Percentiles rank a stretch among this genome's conserved stretches.
Conservation (phyloP, 2,329 filamentous ascomycete species). For the Ascosphaera pollenicola region DNA sequence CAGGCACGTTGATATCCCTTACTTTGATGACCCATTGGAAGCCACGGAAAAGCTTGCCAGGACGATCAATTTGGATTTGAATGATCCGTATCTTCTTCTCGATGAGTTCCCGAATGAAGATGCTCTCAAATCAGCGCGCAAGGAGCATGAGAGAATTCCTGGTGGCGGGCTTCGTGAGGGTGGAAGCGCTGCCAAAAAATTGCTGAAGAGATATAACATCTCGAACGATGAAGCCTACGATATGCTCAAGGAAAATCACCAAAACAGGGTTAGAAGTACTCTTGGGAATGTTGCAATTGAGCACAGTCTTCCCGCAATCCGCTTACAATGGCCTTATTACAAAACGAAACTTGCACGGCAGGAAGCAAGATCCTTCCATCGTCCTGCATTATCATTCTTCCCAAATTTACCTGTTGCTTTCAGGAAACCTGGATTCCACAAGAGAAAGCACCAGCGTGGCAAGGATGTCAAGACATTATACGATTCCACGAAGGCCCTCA, state of each 20-base stretch:
- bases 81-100: slow-evolving; percentile 68
- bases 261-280: slow-evolving; percentile 84
- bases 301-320: slow-evolving; percentile 77
- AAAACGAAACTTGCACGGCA: slow-evolving; percentile 55
- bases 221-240: slow-evolving; percentile 95
- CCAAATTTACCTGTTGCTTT: slow-evolving; percentile 50
- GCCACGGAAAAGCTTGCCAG: slow-evolving; percentile 52
- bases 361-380: slow-evolving; percentile 63
- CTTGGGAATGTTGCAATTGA: slow-evolving; percentile 83
- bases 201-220: slow-evolving; percentile 74
- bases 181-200: slow-evolving; percentile 48
- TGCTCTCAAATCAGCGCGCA: slow-evolving; percentile 26
- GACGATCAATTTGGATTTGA: slow-evolving; percentile 62
- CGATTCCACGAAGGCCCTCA: slow-evolving; percentile 57
- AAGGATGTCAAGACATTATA: slow-evolving; percentile 62
- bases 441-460: slow-evolving; percentile 63
- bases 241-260: slow-evolving; percentile 85
- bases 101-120: slow-evolving; percentile 50
- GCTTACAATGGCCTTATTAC: slow-evolving; percentile 91
- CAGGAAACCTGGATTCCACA: slow-evolving; percentile 47
- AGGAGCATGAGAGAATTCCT: slow-evolving; percentile 15
- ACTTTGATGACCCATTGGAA: slow-evolving; percentile 60
- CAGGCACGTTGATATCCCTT: slow-evolving; percentile 41
- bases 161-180: slow-evolving; percentile 34
- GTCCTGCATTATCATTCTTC: slow-evolving; percentile 54